These are phyloP conservation scores for Microcyclospora pomicola DNA, from an alignment of 2,329 filamentous ascomycete species.

Conservation along the genomic window DNA sequence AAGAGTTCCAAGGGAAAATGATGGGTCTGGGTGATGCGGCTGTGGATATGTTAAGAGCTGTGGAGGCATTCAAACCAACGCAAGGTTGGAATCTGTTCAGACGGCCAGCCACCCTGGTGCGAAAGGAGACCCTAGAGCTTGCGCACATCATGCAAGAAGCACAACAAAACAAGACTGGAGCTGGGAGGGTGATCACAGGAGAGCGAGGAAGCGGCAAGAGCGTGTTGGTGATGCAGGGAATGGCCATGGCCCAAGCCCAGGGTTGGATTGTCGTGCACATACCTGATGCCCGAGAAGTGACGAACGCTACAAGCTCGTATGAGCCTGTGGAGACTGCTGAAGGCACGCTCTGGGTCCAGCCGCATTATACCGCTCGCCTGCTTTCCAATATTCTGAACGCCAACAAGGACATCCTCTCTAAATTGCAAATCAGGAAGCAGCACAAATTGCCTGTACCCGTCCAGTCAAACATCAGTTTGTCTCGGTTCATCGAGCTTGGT, in stretches of 20 bases:
- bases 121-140: conserved; percentile 63
- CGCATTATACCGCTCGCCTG: conserved; percentile 59
- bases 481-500: conserved; percentile 53
- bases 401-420: conserved; percentile 51
- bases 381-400: conserved; percentile 59
- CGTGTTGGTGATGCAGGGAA: conserved; percentile 67
- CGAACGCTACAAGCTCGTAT: conserved; percentile 71
- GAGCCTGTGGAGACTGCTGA: conserved; percentile 46
- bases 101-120: conserved; percentile 63
- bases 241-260: conserved; percentile 67
- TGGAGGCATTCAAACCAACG: conserved; percentile 79
- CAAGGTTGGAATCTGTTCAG: conserved; percentile 84
- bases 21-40: conserved; percentile 53
- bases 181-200: conserved; percentile 58
- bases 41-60: conserved; percentile 67
- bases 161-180: conserved; percentile 34
- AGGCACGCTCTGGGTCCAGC: conserved; percentile 54
- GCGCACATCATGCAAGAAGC: conserved; percentile 30
- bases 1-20: conserved; percentile 46
- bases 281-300: conserved; percentile 80
- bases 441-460: conserved; percentile 48
- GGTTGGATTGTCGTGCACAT: conserved; percentile 82
- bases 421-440: conserved; percentile 35
- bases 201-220: conserved; percentile 72
- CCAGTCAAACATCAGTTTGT: conserved; percentile 46